phyloP scores from a whole-genome alignment of 345 rosid species.

The Salix exigua region DNA sequence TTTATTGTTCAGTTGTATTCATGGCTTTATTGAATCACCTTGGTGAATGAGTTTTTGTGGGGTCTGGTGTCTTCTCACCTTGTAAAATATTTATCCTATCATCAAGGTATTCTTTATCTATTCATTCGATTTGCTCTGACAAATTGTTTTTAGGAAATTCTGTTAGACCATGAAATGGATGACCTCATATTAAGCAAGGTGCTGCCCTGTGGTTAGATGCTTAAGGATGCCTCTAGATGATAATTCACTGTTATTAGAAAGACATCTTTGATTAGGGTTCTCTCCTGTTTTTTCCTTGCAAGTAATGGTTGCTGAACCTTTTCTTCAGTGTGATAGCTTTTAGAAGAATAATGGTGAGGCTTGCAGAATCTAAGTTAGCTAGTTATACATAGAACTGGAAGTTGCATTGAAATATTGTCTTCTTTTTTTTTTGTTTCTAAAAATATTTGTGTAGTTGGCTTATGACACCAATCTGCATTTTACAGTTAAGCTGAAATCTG shows the following conservation, averaged over 20 bases:
- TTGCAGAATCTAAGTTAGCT: constrained; percentile 6
- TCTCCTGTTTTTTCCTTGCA: neutral
- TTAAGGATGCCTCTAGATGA: constrained; percentile 34
- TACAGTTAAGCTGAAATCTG: constrained; percentile 52
- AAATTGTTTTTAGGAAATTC: constrained; percentile 20
- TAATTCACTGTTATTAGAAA: constrained; percentile 25
- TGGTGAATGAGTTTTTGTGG: neutral
- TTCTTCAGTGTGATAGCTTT: neutral
- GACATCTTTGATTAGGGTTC: constrained; percentile 13
- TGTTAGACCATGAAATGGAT: constrained; percentile 30
- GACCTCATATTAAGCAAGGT: constrained; percentile 25
- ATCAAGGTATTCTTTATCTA: constrained; percentile 8
- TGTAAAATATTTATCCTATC: neutral
- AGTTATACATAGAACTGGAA: neutral
- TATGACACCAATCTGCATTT: constrained; percentile 16
- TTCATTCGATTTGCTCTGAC: constrained; percentile 18
- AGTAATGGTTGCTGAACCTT: constrained; percentile 1
- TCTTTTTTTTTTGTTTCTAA: neutral
- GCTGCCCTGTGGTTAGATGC: constrained; percentile 34
- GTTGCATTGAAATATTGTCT: neutral
- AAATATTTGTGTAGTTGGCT: constrained; percentile 2
- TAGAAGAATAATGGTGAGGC: neutral
- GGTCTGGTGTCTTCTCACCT: neutral
- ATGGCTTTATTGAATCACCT: neutral
- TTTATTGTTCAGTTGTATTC: neutral